A percentile compares a stretch with the other conserved stretches of the same genome.
Evolutionary conservation across 2,329 filamentous ascomycete genomes (phyloP).

Genomic region (Chrysoporthe deuterocubensis): DNA sequence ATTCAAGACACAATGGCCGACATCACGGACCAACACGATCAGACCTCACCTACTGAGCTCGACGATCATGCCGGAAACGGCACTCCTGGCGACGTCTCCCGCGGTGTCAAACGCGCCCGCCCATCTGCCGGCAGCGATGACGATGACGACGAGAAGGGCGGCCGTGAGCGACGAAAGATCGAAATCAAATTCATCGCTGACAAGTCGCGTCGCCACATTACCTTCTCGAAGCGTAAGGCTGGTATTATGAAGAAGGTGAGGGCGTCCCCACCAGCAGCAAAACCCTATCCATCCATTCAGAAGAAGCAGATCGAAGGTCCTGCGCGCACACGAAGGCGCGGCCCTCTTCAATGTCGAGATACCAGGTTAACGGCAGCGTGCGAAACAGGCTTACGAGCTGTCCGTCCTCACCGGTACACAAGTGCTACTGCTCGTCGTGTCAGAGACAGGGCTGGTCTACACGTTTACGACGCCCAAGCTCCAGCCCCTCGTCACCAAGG

Average conservation of each 20-base stretch:
- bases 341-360: not conserved
- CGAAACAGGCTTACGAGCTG: constrained; percentile 80
- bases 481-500: constrained; percentile 96
- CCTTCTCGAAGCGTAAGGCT: constrained; percentile 99
- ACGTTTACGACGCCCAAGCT: constrained; percentile 99
- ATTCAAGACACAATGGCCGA: constrained; percentile 67
- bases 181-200: constrained; percentile 99
- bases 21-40: constrained; percentile 77
- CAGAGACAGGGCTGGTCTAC: constrained; percentile 95
- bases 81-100: constrained; percentile 67
- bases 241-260: constrained; percentile 99
- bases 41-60: constrained; percentile 73
- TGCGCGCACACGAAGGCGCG: not conserved
- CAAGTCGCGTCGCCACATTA: constrained; percentile 99
- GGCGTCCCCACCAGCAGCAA: not conserved
- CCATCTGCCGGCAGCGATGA: constrained; percentile 87
- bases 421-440: constrained; percentile 93
- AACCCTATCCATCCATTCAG: not conserved
- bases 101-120: constrained; percentile 88
- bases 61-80: constrained; percentile 76
- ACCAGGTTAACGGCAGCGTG: constrained; percentile 24
- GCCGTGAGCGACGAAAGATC: constrained; percentile 98
- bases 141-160: constrained; percentile 96
- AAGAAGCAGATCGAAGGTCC: not conserved
- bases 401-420: constrained; percentile 98